A percentile compares a stretch with the other conserved stretches of the same genome.
Conservation (phyloP, 257 asterid species). For the Plantago major region DNA sequence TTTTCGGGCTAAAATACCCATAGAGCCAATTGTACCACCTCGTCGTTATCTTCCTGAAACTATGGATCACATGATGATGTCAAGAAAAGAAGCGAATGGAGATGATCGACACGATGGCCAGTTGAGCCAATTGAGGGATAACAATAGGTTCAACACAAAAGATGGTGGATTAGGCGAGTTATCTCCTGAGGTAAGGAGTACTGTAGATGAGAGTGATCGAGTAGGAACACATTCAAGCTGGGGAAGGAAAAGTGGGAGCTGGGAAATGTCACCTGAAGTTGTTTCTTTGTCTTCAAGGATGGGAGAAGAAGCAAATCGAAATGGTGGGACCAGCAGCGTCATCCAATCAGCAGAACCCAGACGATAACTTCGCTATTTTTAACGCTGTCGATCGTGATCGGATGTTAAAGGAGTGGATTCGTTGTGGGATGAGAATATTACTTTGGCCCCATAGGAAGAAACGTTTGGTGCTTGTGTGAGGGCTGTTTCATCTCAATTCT, state of each 20-base stretch:
- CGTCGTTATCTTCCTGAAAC: slow-evolving; percentile 77
- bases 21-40: slow-evolving; percentile 48
- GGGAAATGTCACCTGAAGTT: slow-evolving; percentile 99
- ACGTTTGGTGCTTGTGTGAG: slow-evolving; percentile 29
- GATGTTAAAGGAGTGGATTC: slow-evolving; percentile 8
- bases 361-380: slow-evolving; percentile 10
- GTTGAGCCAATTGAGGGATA: slow-evolving; percentile 57
- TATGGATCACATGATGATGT: slow-evolving; percentile 81
- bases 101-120: slow-evolving; percentile 65
- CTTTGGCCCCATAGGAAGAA: slow-evolving; percentile 29
- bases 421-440: slow-evolving; percentile 20
- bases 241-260: slow-evolving; percentile 96
- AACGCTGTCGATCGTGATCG: background rate
- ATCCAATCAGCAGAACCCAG: slow-evolving; percentile 33
- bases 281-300: slow-evolving; percentile 82
- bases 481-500: slow-evolving; percentile 19
- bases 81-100: slow-evolving; percentile 92
- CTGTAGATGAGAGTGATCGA: slow-evolving; percentile 80
- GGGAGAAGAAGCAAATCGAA: slow-evolving; percentile 61
- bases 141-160: slow-evolving; percentile 45
- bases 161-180: slow-evolving; percentile 46
- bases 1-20: slow-evolving; percentile 66
- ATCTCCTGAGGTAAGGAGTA: slow-evolving; percentile 82
- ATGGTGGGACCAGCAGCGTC: slow-evolving; percentile 54
- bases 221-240: slow-evolving; percentile 80